Base-by-base conservation (phyloP, 345 rosid genomes). In the Cardamine chenopodiifolia region DNA sequence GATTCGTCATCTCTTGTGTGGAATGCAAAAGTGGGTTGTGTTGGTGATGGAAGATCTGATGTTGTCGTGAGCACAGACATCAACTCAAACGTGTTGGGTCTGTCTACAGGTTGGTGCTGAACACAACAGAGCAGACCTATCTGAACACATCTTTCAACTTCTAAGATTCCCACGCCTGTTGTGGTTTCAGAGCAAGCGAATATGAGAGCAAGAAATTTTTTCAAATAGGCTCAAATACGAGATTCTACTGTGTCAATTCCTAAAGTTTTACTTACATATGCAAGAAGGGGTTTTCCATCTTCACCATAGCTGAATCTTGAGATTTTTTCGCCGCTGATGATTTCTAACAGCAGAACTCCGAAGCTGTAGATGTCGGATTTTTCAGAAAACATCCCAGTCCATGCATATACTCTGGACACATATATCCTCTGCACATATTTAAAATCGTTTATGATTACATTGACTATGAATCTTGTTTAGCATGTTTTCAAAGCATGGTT, bases 401-500 rank as follows among this genome's bases (percentile, higher is more conserved):
- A 67, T 8, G 80, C 84, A 47, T 86, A 86, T 86, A 86, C 72
- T 86, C 90, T 0, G 85, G 87, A 61, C 84, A 40, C 87, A 83
- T 82, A 67, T 82, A 75, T 26, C 79, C 74, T 14, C 79, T 75
- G 72, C 11, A 18, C 37, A 73, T 12, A 31, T 14, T 55, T 32
- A 5, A 3, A 61, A 0, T 8, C 19, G 44, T 31, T 15, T 53
- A 8, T 23, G 8, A 7, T 0, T 12, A 62, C 0, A 3, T 37
- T 39, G 3, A 11, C 54, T 18, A 13, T 57, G 18, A 44, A 32
- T 31, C 23, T 1, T 20, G 58, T 15, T 22, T 15, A 34, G n/a
- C 37, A 6, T 23, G 26, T 12, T 1, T 6, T 15, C 3, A 4
- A 45, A 44, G 0, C 1, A 0, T 7, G 13, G 1, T 22, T 56